Percentiles rank a stretch among this genome's conserved stretches.
Evolutionary conservation across 2,329 filamentous ascomycete species (phyloP).

Genomic region (Talaromyces sp.): DNA sequence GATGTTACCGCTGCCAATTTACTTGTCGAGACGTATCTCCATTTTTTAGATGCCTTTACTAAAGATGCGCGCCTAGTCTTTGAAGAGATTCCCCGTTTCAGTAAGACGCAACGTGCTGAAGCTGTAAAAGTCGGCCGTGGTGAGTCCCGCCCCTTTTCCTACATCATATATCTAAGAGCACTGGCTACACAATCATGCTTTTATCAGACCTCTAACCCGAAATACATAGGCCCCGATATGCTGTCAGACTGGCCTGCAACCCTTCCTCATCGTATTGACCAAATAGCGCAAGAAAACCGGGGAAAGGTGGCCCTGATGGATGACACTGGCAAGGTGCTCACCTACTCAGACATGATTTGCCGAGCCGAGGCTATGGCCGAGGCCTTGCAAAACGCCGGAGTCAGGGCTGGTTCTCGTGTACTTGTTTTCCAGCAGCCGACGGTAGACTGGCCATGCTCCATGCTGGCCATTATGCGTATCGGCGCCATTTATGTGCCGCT

Average conservation of each 20-base stretch:
- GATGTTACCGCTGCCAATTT: slow-evolving; percentile 21
- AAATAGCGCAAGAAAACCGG: slow-evolving; percentile 24
- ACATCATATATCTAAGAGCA: too few species aligned
- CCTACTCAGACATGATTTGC: slow-evolving; percentile 33
- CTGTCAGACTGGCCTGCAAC: slow-evolving; percentile 31
- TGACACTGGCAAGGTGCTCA: slow-evolving; percentile 23
- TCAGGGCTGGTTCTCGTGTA: slow-evolving; percentile 25
- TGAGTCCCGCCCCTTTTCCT: too few species aligned
- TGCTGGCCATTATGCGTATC: slow-evolving; percentile 34
- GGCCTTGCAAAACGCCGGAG: slow-evolving; percentile 20
- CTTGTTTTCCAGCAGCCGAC: slow-evolving; percentile 42
- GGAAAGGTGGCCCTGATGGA: slow-evolving; percentile 27
- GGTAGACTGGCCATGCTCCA: slow-evolving; percentile 8
- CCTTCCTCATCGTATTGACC: slow-evolving; percentile 32
- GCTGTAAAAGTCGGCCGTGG: slow-evolving; percentile 17
- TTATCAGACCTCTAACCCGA: too few species aligned
- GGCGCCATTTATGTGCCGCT: slow-evolving; percentile 37
- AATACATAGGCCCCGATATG: not conserved
- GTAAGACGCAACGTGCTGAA: slow-evolving; percentile 16
- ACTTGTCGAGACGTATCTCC: slow-evolving; percentile 21
- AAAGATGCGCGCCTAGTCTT: slow-evolving; percentile 19
- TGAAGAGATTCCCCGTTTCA: slow-evolving; percentile 17
- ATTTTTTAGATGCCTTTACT: slow-evolving; percentile 20
- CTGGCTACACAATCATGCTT: too few species aligned
- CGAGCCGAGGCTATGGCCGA: slow-evolving; percentile 33